Conservation (phyloP, 78 protist species). For the Dictyostelium purpureum region DNA sequence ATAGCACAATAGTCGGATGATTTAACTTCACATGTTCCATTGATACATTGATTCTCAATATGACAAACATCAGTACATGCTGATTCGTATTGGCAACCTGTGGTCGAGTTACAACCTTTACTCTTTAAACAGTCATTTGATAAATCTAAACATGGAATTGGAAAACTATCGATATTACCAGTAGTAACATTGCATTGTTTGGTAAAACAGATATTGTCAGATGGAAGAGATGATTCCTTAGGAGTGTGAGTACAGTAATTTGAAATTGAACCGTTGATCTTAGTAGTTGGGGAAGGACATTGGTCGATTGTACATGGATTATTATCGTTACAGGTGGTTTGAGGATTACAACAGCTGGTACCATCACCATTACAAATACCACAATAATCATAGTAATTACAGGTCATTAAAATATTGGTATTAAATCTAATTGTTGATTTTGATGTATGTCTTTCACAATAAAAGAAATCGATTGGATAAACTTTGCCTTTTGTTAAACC, state of each 20-base stretch:
- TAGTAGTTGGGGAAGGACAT: not conserved
- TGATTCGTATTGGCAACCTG: not conserved
- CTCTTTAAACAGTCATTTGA: not conserved
- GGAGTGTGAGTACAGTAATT: no score
- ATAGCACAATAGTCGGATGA: no score
- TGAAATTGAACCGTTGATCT: not conserved
- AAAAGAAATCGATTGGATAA: conserved; percentile 20
- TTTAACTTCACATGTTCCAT: no score
- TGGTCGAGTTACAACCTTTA: not conserved
- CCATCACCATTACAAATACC: conserved; percentile 20
- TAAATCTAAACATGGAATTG: not conserved
- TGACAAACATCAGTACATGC: conserved; percentile 9
- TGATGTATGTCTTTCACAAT: conserved; percentile 49
- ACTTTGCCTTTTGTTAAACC: not conserved
- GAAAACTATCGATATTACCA: not conserved
- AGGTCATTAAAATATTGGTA: not conserved
- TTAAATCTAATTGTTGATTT: conserved; percentile 1
- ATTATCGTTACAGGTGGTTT: not conserved
- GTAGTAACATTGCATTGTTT: not conserved
- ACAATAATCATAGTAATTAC: conserved; percentile 20
- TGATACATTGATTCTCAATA: no score
- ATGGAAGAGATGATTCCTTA: no score
- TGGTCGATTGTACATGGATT: conserved; percentile 5
- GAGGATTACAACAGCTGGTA: not conserved
- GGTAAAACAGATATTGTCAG: not conserved